Conservation (phyloP, 208 protist species). For the Wallacemonas sp. region DNA sequence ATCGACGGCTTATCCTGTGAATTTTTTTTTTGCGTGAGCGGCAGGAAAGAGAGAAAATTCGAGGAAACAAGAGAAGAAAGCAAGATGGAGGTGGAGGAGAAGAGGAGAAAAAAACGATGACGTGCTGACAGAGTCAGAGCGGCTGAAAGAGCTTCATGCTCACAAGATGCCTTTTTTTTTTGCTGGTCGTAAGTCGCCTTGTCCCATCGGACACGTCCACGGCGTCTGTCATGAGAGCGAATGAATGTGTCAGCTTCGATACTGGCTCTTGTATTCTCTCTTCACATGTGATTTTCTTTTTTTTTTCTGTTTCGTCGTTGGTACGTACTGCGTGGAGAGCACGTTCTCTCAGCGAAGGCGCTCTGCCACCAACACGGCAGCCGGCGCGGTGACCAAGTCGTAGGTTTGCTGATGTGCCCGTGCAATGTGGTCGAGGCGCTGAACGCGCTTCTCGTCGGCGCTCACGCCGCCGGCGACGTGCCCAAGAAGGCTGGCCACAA, state of each 20-base stretch:
- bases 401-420: conserved; percentile 32
- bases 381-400: conserved; percentile 48
- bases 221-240: too few relatives aligned
- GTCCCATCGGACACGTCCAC: too few relatives aligned
- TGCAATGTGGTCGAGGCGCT: not conserved
- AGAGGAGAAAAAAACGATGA: not conserved
- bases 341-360: conserved; percentile 25
- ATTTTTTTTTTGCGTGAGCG: too few relatives aligned
- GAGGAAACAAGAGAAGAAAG: not conserved
- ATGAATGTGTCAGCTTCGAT: too few relatives aligned
- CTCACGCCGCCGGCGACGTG: conserved; percentile 60
- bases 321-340: not conserved
- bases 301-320: conserved; percentile 11
- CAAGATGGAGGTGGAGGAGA: not conserved
- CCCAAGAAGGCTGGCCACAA: conserved; percentile 65
- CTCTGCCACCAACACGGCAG: conserved; percentile 29
- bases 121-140: too few relatives aligned
- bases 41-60: conserved; percentile 9
- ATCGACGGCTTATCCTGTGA: too few relatives aligned
- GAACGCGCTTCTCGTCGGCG: conserved; percentile 58
- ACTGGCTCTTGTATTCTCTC: too few relatives aligned
- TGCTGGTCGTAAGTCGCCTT: not conserved
- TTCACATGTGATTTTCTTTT: not conserved
- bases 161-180: not conserved
- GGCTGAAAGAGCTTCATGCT: too few relatives aligned